Percentiles rank a stretch among this genome's conserved stretches.
These are phyloP conservation scores for Trifolium pratense DNA, from an alignment of 306 rosid genomes.

Conservation along the genomic window DNA sequence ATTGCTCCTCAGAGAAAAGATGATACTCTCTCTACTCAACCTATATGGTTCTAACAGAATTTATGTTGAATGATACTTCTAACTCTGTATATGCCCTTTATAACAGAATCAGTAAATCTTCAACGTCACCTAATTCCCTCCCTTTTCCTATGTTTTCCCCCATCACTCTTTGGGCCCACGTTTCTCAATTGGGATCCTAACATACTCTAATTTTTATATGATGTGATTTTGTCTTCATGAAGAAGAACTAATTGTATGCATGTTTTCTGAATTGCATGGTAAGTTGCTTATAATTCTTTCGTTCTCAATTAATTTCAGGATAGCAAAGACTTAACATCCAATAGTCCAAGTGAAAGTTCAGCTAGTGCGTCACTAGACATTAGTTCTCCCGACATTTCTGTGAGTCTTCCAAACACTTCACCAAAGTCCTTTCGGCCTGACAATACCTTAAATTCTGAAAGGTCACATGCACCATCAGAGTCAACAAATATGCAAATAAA, in stretches of 20 bases:
- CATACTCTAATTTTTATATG: too few species aligned
- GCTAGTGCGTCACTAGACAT: slow-evolving; percentile 64
- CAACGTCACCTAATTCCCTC: not conserved
- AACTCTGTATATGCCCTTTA: too few species aligned
- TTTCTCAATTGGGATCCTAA: not conserved
- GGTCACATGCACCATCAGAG: slow-evolving; percentile 77
- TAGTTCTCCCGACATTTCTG: slow-evolving; percentile 78
- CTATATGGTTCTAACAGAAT: too few species aligned
- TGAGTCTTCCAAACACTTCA: slow-evolving; percentile 59
- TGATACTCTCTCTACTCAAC: not conserved
- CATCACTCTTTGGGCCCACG: not conserved
- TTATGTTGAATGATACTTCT: too few species aligned
- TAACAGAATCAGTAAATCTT: slow-evolving; percentile 6
- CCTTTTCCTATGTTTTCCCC: not conserved
- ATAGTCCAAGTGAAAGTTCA: slow-evolving; percentile 81
- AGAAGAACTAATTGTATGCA: too few species aligned
- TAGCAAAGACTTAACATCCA: slow-evolving; percentile 78
- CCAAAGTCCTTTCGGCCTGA: slow-evolving; percentile 62
- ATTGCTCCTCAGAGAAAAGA: not conserved
- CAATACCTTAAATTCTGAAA: slow-evolving; percentile 60
- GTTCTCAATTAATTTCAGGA: slow-evolving; percentile 72
- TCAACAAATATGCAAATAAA: slow-evolving; percentile 88
- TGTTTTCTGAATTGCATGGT: slow-evolving; percentile 6
- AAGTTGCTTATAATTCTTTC: slow-evolving; percentile 40
- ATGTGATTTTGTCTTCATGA: too few species aligned